phyloP scores from a whole-genome alignment of 1,284 basidiomycete genomes.

The Exobasidium cylindrosporum region DNA sequence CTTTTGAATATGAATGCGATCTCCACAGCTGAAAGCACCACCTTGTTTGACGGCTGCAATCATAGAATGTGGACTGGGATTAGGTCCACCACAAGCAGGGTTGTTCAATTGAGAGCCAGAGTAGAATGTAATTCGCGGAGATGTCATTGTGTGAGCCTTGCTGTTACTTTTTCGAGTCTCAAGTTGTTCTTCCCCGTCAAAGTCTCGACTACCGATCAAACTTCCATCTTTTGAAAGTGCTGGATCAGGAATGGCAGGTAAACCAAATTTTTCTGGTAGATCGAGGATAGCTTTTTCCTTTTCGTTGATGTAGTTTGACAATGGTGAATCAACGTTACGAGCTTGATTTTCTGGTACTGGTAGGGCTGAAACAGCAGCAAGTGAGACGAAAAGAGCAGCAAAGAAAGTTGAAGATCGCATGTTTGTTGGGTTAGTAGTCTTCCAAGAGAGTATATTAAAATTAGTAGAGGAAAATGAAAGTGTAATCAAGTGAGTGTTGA shows the following conservation, averaged over 20 bases:
- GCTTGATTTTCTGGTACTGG: not conserved
- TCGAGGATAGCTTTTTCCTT: too few species aligned
- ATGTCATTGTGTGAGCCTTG: too few species aligned
- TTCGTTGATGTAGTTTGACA: not conserved
- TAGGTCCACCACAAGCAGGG: constrained; percentile 48
- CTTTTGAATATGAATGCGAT: constrained; percentile 20
- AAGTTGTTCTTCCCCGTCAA: too few species aligned
- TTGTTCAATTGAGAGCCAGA: constrained; percentile 30
- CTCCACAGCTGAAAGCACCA: constrained; percentile 37
- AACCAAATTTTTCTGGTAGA: too few species aligned
- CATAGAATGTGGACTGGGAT: constrained; percentile 33
- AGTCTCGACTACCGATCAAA: too few species aligned
- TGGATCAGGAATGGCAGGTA: too few species aligned
- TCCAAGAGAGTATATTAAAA: not conserved
- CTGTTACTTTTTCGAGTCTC: too few species aligned
- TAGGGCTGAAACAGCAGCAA: not conserved
- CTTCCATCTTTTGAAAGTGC: too few species aligned
- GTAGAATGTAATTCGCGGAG: constrained; percentile 6
- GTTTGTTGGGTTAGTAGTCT: not conserved
- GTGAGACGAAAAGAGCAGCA: not conserved
- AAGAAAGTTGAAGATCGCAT: constrained; percentile 1
- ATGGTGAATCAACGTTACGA: not conserved
- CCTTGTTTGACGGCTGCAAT: constrained; percentile 42
- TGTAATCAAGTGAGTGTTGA: not conserved
- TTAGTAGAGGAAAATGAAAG: not conserved